These are phyloP conservation scores for Hamigera avellanea DNA, from an alignment of 495 filamentous ascomycete genomes.

Conservation along the genomic window DNA sequence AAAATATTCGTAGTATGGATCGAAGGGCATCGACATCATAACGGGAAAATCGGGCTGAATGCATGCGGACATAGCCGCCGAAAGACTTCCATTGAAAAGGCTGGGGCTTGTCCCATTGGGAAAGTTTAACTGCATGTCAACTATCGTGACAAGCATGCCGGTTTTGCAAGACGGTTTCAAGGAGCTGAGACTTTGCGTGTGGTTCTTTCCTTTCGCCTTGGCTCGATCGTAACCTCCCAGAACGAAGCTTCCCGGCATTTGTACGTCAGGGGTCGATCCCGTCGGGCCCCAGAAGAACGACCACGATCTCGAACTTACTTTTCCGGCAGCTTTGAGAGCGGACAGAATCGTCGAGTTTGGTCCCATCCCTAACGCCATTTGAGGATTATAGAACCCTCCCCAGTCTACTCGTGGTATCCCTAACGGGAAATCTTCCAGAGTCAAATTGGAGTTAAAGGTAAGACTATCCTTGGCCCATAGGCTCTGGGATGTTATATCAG, in stretches of 20 bases:
- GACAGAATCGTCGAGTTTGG: constrained; percentile 29
- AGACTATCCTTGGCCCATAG: neutral
- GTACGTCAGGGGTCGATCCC: constrained; percentile 11
- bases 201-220: constrained; percentile 21
- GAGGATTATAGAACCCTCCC: constrained; percentile 1
- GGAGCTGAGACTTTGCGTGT: constrained; percentile 10
- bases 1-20: neutral
- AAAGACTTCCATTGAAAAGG: neutral
- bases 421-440: constrained; percentile 10
- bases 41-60: neutral
- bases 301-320: constrained; percentile 26
- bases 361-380: constrained; percentile 17
- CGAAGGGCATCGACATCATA: neutral
- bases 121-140: constrained; percentile 20
- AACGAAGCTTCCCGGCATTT: constrained; percentile 27
- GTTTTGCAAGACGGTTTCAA: constrained; percentile 13
- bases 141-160: constrained; percentile 21
- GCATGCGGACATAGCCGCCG: neutral
- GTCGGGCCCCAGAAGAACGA: constrained; percentile 29
- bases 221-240: constrained; percentile 34
- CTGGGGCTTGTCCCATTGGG: constrained; percentile 18
- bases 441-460: constrained; percentile 2
- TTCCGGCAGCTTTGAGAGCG: constrained; percentile 13
- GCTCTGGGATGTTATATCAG: neutral
- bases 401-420: constrained; percentile 5